Conservation (phyloP, 352 stramenopile genomes). For the Phytopythium litorale region DNA sequence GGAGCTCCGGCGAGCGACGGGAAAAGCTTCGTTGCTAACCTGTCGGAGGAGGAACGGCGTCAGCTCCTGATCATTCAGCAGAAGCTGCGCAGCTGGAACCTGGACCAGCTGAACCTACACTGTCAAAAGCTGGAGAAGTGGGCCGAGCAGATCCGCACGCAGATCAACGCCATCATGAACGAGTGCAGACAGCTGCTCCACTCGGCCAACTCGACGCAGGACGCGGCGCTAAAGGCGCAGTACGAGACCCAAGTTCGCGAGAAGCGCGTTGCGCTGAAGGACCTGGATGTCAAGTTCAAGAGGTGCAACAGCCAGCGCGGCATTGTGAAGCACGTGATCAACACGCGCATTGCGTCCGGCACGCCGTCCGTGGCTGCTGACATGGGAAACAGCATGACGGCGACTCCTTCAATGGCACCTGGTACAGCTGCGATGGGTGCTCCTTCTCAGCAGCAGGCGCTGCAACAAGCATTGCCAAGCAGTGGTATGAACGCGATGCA, state of each 20-base stretch:
- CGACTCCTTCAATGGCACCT: not conserved
- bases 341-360: constrained; percentile 16
- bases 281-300: constrained; percentile 78
- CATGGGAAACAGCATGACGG: not conserved
- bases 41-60: constrained; percentile 63
- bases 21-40: constrained; percentile 31
- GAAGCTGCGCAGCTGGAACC: constrained; percentile 55
- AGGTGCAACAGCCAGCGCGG: constrained; percentile 73
- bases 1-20: not conserved
- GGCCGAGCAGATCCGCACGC: constrained; percentile 69
- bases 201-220: constrained; percentile 66
- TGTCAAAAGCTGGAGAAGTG: constrained; percentile 82
- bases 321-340: constrained; percentile 83
- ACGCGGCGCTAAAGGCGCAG: constrained; percentile 48
- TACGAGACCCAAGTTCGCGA: constrained; percentile 72
- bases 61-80: constrained; percentile 74
- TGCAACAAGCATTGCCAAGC: constrained; percentile 7
- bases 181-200: constrained; percentile 79
- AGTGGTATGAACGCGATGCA: constrained; percentile 23
- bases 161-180: constrained; percentile 82
- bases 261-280: constrained; percentile 65
- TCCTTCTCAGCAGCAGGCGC: not conserved
- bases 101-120: constrained; percentile 74
- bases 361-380: not conserved
- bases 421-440: not conserved